These are phyloP conservation scores for Nakaseomyces delphensis DNA, from an alignment of 1,139 yeast genomes.

Conservation along the genomic window DNA sequence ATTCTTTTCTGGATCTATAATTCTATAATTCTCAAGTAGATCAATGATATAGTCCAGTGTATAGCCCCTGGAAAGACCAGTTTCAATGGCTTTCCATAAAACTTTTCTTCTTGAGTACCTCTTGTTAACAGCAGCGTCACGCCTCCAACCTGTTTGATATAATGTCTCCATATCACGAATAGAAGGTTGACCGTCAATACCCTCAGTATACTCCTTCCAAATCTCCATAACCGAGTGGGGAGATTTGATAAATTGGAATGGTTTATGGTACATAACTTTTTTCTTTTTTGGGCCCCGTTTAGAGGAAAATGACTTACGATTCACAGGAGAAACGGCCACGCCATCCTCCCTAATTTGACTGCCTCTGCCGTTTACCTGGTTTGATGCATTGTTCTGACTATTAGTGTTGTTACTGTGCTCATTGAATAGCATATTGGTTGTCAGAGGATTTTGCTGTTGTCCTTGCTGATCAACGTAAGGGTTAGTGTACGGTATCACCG, in stretches of 20 bases:
- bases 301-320: slow-evolving; percentile 7
- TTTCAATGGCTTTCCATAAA: slow-evolving; percentile 35
- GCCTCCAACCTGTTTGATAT: slow-evolving; percentile 36
- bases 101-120: slow-evolving; percentile 35
- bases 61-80: slow-evolving; percentile 32
- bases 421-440: slow-evolving; percentile 3
- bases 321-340: slow-evolving; percentile 1
- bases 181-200: slow-evolving; percentile 34
- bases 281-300: slow-evolving; percentile 19
- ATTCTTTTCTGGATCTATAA: slow-evolving; percentile 29
- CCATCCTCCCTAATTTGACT: slow-evolving; percentile 4
- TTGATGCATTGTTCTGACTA: background rate
- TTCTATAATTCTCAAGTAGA: slow-evolving; percentile 33
- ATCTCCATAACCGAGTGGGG: slow-evolving; percentile 36
- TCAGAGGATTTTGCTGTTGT: slow-evolving; percentile 3
- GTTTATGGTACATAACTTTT: slow-evolving; percentile 28
- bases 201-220: slow-evolving; percentile 37
- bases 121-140: slow-evolving; percentile 36
- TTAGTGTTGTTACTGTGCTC: background rate
- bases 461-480: slow-evolving; percentile 4
- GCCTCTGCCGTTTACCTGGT: background rate
- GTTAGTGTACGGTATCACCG: slow-evolving; percentile 6
- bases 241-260: slow-evolving; percentile 34
- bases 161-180: slow-evolving; percentile 33
- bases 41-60: slow-evolving; percentile 31